phyloP scores from a whole-genome alignment of 345 rosid genomes.

The Clarkia xantiana region DNA sequence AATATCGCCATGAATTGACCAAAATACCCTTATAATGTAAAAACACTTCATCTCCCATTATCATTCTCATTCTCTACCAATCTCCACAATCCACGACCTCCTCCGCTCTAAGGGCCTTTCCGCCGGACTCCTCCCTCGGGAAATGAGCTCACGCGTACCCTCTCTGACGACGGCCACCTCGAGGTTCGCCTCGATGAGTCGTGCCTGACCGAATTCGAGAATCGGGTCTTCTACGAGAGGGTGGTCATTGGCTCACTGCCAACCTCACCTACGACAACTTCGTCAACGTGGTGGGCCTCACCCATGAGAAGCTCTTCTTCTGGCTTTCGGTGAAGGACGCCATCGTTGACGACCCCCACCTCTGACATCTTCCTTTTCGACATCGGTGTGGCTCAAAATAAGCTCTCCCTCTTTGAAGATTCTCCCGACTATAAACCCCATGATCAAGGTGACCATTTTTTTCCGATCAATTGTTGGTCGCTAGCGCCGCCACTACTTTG shows the following conservation, averaged over 20 bases:
- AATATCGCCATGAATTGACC: too few species aligned
- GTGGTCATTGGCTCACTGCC: too few species aligned
- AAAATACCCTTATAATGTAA: constrained; percentile 62
- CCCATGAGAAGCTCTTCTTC: constrained; percentile 67
- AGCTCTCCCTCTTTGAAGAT: constrained; percentile 60
- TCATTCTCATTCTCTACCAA: too few species aligned
- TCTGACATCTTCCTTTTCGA: constrained; percentile 76
- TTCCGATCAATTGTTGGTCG: not conserved
- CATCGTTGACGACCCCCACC: constrained; percentile 51
- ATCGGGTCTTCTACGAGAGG: constrained; percentile 44
- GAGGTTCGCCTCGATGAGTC: constrained; percentile 70
- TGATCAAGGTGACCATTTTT: not conserved
- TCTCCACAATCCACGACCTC: too few species aligned
- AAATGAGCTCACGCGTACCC: constrained; percentile 51
- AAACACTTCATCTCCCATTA: constrained; percentile 73
- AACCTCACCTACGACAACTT: constrained; percentile 79
- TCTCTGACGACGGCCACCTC: constrained; percentile 52
- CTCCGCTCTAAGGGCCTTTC: too few species aligned
- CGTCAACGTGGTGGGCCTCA: constrained; percentile 52
- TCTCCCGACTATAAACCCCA: constrained; percentile 63
- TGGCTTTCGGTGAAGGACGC: constrained; percentile 84
- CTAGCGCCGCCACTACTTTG: not conserved
- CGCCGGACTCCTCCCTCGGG: too few species aligned
- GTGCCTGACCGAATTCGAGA: constrained; percentile 59
- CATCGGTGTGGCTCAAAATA: constrained; percentile 73